Percentiles rank a stretch among this genome's conserved stretches.
Evolutionary conservation across 2,329 filamentous ascomycete genomes (phyloP).

Genomic region (Pseudocercospora musae): DNA sequence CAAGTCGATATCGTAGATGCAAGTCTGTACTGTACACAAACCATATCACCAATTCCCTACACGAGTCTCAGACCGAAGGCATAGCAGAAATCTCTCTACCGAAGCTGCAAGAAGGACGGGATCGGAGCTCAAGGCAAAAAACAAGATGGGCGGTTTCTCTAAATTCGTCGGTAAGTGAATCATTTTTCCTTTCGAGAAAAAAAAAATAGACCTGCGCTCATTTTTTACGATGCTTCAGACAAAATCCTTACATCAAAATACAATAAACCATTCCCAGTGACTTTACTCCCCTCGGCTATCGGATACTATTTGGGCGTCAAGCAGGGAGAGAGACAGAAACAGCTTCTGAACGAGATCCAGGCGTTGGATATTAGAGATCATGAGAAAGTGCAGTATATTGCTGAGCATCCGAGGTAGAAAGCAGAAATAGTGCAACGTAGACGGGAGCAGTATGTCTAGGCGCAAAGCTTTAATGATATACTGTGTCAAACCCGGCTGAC

Average conservation of each 20-base stretch:
- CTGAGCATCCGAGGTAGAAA: constrained; percentile 18
- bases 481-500: too few species aligned
- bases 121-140: background rate
- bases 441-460: too few species aligned
- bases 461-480: too few species aligned
- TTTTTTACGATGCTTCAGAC: constrained; percentile 26
- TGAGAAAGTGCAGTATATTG: constrained; percentile 22
- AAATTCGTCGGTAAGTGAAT: constrained; percentile 23
- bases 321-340: constrained; percentile 31
- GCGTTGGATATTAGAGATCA: constrained; percentile 26
- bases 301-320: constrained; percentile 32
- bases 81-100: too few species aligned
- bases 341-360: constrained; percentile 30
- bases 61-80: too few species aligned
- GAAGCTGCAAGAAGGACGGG: too few species aligned
- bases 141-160: constrained; percentile 13
- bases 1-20: background rate
- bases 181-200: too few species aligned
- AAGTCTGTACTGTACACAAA: background rate
- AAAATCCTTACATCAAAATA: constrained; percentile 32
- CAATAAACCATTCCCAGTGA: constrained; percentile 35
- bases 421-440: too few species aligned
- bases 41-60: background rate
- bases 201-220: too few species aligned
- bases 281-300: constrained; percentile 32